Evolutionary conservation across 768 basidiomycete genomes (phyloP).

Genomic region (Lactarius sanguifluus): DNA sequence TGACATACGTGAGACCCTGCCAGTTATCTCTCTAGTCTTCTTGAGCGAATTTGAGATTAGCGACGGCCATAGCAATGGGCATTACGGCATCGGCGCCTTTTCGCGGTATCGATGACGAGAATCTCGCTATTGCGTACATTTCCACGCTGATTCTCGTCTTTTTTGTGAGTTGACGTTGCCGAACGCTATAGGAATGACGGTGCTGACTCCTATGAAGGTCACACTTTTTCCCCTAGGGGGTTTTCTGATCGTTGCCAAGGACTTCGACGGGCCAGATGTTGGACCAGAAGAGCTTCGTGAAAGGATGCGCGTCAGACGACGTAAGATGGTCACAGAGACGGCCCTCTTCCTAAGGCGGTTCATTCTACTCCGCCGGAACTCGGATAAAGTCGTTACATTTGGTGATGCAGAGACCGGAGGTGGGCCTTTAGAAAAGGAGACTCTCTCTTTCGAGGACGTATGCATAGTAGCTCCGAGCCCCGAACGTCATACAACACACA

Average conservation of each 20-base stretch:
- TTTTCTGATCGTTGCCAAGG: conserved; percentile 53
- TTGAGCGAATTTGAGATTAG: conserved; percentile 36
- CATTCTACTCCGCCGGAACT: neutral
- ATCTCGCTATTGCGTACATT: conserved; percentile 65
- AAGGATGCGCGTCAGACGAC: conserved; percentile 42
- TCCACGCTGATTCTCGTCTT: conserved; percentile 61
- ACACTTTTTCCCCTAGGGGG: conserved; percentile 67
- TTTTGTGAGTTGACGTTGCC: conserved; percentile 42
- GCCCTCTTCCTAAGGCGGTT: neutral
- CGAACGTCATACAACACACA: neutral
- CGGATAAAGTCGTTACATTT: neutral
- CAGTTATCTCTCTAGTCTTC: neutral
- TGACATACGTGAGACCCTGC: conserved; percentile 55
- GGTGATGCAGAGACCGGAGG: neutral
- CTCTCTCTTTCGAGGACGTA: neutral
- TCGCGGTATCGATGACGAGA: conserved; percentile 54
- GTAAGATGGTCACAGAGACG: conserved; percentile 24
- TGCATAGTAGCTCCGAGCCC: neutral
- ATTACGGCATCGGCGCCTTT: conserved; percentile 64
- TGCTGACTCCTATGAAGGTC: conserved; percentile 40
- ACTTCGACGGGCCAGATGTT: conserved; percentile 62
- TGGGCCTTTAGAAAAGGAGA: neutral
- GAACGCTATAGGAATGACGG: neutral
- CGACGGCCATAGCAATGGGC: conserved; percentile 64
- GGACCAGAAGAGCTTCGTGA: conserved; percentile 55